Evolutionary conservation across 371 early-diverging fungal species (phyloP), one percentile per base, ranked within the genome.

Genomic region (Rhizopus sp.): DNA sequence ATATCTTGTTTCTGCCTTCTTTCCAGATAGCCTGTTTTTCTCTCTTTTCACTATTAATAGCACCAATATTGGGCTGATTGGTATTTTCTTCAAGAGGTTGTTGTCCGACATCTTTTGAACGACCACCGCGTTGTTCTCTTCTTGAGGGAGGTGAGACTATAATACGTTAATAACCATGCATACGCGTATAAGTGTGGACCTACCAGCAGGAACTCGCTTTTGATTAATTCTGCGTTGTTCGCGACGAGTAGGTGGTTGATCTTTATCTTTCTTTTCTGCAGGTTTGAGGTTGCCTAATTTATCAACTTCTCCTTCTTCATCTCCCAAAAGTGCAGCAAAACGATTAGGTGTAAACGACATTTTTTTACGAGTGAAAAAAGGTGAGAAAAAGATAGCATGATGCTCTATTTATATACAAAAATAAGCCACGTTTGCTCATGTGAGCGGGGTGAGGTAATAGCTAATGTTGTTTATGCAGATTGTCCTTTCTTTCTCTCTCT

Each of bases 61-160:
- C 30, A 39, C 12, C 12, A 16, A 48, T 47, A 31, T 30, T 30
- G 47, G 40, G 12, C 23, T 31, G 4, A 15, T 65, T 61, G 44
- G 38, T 39, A 12, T 45, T 57, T 15, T 65, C 57, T 37, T 58
- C 41, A 6, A 41, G 15, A 3, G 41, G 13, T 12, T 12, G n/a
- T 41, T 41, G 41, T 37, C 38, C 38, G 60, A 58, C 62, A 58
- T 29, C 49, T 51, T 17, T 63, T 55, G 38, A 2, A 23, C 23
- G 23, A 23, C 23, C 23, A 23, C 23, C 23, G 23, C 23, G 23
- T 23, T 59, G 70, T 8, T 57, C 66, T 44, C 66, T 61, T 62
- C 73, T 73, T 32, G 73, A 72, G 37, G 77, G 77, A 35, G 77
- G 77, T 49, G 77, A 76, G 5, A 76, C 77, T 76, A 50, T 5